These are phyloP conservation scores for Raddia guianensis DNA, from an alignment of 176 grass and related monocot species.

Conservation along the genomic window DNA sequence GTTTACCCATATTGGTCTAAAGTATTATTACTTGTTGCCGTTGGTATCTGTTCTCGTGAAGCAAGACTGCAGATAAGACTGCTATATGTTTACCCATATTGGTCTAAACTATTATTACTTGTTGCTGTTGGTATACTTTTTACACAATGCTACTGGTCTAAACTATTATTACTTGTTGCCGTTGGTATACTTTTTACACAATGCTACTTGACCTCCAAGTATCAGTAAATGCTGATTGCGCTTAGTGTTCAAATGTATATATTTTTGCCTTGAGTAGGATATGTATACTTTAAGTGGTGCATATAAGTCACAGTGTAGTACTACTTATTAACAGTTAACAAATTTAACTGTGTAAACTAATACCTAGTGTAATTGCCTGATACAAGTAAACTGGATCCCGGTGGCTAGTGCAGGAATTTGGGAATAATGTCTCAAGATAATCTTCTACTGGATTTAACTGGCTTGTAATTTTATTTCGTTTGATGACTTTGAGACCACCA, in stretches of 20 bases:
- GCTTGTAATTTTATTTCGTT: slow-evolving; percentile 7
- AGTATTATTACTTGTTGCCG: neutral
- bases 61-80: no score
- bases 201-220: neutral
- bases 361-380: slow-evolving; percentile 23
- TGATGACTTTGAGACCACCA: neutral
- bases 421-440: neutral
- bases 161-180: neutral
- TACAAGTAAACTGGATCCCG: slow-evolving; percentile 21
- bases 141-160: no score
- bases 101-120: no score
- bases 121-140: neutral
- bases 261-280: slow-evolving; percentile 2
- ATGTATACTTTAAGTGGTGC: neutral
- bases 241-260: neutral
- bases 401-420: slow-evolving; percentile 12
- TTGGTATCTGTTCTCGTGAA: no score
- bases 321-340: neutral
- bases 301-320: neutral
- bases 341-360: slow-evolving; percentile 19
- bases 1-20: neutral
- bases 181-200: slow-evolving; percentile 1
- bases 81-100: no score
- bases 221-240: slow-evolving; percentile 2
- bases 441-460: neutral